A percentile compares a stretch with the other conserved stretches of the same genome.
These are phyloP conservation scores for Antrodiella citrinella DNA, from an alignment of 768 basidiomycete genomes.

Conservation along the genomic window DNA sequence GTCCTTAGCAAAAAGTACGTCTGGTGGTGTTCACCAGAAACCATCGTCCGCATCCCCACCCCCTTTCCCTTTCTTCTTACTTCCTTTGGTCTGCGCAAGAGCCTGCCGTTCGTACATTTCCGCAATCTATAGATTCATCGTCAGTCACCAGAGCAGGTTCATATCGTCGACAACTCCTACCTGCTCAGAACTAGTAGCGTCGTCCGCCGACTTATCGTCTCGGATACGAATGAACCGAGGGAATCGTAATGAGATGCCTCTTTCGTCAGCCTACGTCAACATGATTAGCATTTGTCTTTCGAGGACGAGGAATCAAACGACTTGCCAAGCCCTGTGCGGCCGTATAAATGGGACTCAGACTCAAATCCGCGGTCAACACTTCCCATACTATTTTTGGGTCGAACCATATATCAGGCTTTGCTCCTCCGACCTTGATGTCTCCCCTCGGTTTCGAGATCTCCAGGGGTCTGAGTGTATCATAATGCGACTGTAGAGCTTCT, in stretches of 20 bases:
- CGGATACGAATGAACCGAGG: slow-evolving; percentile 88
- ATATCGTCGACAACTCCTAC: slow-evolving; percentile 31
- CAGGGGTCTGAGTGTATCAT: slow-evolving; percentile 73
- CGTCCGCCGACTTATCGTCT: slow-evolving; percentile 90
- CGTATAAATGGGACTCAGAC: slow-evolving; percentile 93
- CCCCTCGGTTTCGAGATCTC: slow-evolving; percentile 63
- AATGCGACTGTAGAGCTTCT: slow-evolving; percentile 75
- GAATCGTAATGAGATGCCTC: slow-evolving; percentile 94
- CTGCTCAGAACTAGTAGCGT: slow-evolving; percentile 91
- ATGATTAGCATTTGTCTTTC: not conserved
- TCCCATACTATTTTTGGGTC: slow-evolving; percentile 98
- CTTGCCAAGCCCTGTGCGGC: slow-evolving; percentile 85
- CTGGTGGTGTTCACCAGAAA: slow-evolving; percentile 72
- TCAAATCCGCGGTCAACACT: slow-evolving; percentile 93
- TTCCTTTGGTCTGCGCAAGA: slow-evolving; percentile 64
- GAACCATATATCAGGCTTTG: slow-evolving; percentile 97
- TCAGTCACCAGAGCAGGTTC: not conserved
- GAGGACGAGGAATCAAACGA: slow-evolving; percentile 7
- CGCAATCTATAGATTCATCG: slow-evolving; percentile 56
- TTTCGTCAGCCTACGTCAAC: slow-evolving; percentile 57
- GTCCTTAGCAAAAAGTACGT: not conserved
- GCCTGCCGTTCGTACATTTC: slow-evolving; percentile 92
- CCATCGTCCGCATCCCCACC: slow-evolving; percentile 62
- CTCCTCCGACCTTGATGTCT: slow-evolving; percentile 84
- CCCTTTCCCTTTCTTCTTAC: slow-evolving; percentile 48